Conservation (phyloP, 768 basidiomycete genomes). For the Phanerochaete sordida region DNA sequence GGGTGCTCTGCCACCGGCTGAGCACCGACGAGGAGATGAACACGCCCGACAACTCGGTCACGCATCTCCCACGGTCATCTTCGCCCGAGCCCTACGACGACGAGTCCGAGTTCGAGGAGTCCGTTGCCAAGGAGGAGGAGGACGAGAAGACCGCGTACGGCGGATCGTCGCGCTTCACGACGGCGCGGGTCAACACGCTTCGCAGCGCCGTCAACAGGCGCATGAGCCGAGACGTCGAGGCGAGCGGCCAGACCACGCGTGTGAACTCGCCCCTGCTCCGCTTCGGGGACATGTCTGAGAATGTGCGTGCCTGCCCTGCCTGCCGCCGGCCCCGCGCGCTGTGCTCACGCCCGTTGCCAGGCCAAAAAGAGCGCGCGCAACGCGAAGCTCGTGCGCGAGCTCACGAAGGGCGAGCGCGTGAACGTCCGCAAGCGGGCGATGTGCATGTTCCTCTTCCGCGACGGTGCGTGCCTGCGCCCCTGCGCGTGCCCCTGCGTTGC, state of each 20-base stretch:
- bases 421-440: conserved; percentile 58
- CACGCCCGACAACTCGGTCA: conserved; percentile 16
- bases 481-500: neutral
- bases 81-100: conserved; percentile 27
- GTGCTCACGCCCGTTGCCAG: neutral
- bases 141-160: conserved; percentile 29
- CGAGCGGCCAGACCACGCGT: neutral
- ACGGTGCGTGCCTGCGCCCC: conserved; percentile 39
- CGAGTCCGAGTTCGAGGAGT: conserved; percentile 25
- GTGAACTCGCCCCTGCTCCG: neutral
- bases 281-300: neutral
- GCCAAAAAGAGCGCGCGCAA: conserved; percentile 18
- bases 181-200: conserved; percentile 16
- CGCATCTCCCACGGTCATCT: conserved; percentile 30
- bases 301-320: neutral
- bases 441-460: conserved; percentile 64
- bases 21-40: conserved; percentile 17
- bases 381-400: conserved; percentile 28
- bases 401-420: conserved; percentile 55
- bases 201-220: conserved; percentile 9
- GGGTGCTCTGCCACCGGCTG: conserved; percentile 63
- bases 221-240: conserved; percentile 10
- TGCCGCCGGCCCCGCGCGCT: neutral
- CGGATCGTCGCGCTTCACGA: conserved; percentile 21
- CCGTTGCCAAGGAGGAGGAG: conserved; percentile 29